These are phyloP conservation scores for Claviceps pazoutovae DNA, from an alignment of 2,329 filamentous ascomycete genomes.

Conservation along the genomic window DNA sequence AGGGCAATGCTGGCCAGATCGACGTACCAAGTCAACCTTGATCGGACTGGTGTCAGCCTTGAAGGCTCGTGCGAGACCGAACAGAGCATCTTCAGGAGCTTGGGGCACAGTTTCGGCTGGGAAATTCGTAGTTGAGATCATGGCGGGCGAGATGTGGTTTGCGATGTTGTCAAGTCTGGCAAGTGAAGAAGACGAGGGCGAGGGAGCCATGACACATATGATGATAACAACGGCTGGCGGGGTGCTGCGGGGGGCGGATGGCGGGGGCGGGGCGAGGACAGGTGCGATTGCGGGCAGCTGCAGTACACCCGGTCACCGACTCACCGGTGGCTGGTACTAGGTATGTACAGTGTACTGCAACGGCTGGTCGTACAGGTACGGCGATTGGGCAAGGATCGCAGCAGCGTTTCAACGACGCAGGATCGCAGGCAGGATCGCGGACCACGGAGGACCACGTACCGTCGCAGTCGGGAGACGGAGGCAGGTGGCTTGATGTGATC, in stretches of 20 bases:
- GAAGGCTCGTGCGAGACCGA: conserved; percentile 82
- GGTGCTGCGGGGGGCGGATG: background rate
- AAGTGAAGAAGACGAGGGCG: conserved; percentile 27
- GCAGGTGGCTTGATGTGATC: background rate
- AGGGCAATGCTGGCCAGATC: no score
- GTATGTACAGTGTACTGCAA: no score
- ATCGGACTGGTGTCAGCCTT: conserved; percentile 59
- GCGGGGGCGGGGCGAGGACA: background rate
- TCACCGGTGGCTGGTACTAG: no score
- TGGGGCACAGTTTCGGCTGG: conserved; percentile 65
- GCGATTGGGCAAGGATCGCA: no score
- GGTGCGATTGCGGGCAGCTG: background rate
- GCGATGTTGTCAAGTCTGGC: conserved; percentile 47
- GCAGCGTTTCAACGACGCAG: no score
- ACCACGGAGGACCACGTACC: background rate
- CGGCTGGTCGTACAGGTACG: no score
- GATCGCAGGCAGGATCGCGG: no score
- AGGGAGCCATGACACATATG: conserved; percentile 7
- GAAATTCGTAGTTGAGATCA: conserved; percentile 48
- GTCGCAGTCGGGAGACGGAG: background rate
- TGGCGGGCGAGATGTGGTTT: conserved; percentile 54
- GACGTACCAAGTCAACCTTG: conserved; percentile 80
- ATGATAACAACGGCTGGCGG: conserved; percentile 2
- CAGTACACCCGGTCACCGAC: background rate
- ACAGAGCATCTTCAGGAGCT: conserved; percentile 89